Conservation (phyloP, 306 rosid species). For the Parietaria judaica region DNA sequence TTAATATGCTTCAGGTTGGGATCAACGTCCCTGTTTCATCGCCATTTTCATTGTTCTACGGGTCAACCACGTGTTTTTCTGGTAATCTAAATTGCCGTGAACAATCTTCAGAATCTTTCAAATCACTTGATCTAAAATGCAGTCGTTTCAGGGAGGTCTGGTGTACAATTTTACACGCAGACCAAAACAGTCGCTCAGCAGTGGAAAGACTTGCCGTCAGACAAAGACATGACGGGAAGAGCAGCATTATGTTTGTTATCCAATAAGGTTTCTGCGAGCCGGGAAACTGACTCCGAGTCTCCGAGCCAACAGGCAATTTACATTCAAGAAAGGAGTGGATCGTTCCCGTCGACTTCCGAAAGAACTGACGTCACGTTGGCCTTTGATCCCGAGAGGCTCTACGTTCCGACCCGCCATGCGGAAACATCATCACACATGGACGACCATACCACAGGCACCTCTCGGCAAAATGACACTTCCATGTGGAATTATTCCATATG, state of each 20-base stretch:
- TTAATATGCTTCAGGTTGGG: constrained; percentile 44
- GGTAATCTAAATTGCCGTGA: constrained; percentile 37
- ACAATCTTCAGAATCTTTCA: not conserved
- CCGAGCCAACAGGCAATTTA: constrained; percentile 26
- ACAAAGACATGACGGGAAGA: constrained; percentile 22
- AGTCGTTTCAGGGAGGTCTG: constrained; percentile 41
- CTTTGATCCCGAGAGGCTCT: constrained; percentile 25
- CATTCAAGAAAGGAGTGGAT: constrained; percentile 36
- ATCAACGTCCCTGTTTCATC: constrained; percentile 52
- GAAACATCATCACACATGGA: constrained; percentile 16
- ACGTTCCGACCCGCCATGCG: constrained; percentile 28
- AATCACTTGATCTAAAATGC: not conserved
- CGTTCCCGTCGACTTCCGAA: constrained; percentile 28
- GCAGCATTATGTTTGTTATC: constrained; percentile 29
- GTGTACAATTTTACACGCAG: constrained; percentile 58
- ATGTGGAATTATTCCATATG: constrained; percentile 20
- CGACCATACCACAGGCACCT: constrained; percentile 12
- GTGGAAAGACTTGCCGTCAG: constrained; percentile 50
- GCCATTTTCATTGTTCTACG: constrained; percentile 42
- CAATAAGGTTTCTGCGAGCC: constrained; percentile 28
- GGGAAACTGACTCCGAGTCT: constrained; percentile 30
- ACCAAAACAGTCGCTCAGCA: constrained; percentile 55
- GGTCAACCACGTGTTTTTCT: constrained; percentile 33
- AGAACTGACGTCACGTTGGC: constrained; percentile 23
- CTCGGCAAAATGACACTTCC: constrained; percentile 19